Evolutionary conservation across 371 early-diverging fungal species (phyloP).

Genomic region (Circinella umbellata): DNA sequence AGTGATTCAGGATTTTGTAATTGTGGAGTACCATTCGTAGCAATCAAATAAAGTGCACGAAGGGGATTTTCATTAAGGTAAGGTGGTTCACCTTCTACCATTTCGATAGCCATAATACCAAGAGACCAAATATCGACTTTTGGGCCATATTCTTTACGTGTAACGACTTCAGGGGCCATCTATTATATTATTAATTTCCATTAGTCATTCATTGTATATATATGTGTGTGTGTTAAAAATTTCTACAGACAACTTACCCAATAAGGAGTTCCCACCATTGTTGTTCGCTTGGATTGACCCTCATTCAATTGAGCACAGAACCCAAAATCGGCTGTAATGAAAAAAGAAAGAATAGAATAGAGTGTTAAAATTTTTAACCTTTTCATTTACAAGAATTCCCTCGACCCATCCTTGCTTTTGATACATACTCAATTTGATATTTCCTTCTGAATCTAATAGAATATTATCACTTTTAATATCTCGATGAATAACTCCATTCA

Average conservation of each 20-base stretch:
- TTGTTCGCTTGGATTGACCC: slow-evolving; percentile 69
- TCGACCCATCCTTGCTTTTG: not conserved
- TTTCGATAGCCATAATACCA: slow-evolving; percentile 89
- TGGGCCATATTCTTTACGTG: slow-evolving; percentile 84
- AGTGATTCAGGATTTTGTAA: slow-evolving; percentile 78
- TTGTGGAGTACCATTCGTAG: slow-evolving; percentile 87
- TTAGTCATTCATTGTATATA: not conserved
- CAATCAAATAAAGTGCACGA: slow-evolving; percentile 85
- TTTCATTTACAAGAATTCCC: too few species aligned
- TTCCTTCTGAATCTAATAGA: slow-evolving; percentile 79
- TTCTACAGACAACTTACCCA: slow-evolving; percentile 51
- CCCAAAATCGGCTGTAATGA: slow-evolving; percentile 81
- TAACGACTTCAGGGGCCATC: slow-evolving; percentile 94
- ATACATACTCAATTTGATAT: slow-evolving; percentile 77
- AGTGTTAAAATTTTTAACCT: too few species aligned
- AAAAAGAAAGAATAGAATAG: not conserved
- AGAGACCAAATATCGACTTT: slow-evolving; percentile 95
- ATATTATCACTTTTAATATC: slow-evolving; percentile 96
- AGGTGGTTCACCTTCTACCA: slow-evolving; percentile 87
- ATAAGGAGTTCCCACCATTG: slow-evolving; percentile 88
- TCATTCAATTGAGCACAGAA: slow-evolving; percentile 86
- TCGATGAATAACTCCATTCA: slow-evolving; percentile 88
- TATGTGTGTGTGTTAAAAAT: too few species aligned
- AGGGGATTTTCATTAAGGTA: slow-evolving; percentile 86
- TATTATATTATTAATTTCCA: slow-evolving; percentile 11